Evolutionary conservation across 2,329 filamentous ascomycete genomes (phyloP), one percentile per base, ranked within the genome.

Genomic region (Ophiobolus disseminans): DNA sequence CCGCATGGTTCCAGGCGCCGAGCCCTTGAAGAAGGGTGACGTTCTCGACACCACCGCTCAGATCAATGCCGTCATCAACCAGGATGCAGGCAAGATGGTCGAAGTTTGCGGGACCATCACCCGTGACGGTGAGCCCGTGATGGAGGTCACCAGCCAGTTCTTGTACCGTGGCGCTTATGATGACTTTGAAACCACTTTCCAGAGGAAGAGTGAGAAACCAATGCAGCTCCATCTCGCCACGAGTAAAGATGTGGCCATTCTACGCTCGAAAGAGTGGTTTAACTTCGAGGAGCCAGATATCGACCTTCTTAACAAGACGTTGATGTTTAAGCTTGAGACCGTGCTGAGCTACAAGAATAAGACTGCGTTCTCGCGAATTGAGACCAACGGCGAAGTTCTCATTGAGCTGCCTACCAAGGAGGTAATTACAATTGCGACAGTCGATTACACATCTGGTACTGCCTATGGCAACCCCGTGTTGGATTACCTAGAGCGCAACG

Each of bases 61-160:
- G 73, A 90, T 99, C 78, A 97, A 99, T 65, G 91, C 94, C 13
- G 91, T 99, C 66, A 88, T 99, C 79, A 99, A 97, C 78, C 92
- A 99, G 74, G 91, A 96, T 11, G 91, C 94, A 51, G 94, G 94
- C 38, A 99, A 99, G 82, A 97, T 99, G 92, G 95, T 99, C 14
- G 95, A 99, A 76, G 93, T 99, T n/a, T 97, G 92, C 67, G 94
- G 94, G 55, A 99, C 94, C 5, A 96, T 99, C 66, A 88, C 84
- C 44, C 88, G 94, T 34, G 86, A 92, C 44, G 88, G 88, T 20
- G 76, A 89, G 73, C 82, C 91, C 5, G 91, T 99, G 55, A 99
- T 99, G 94, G 91, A 99, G 72, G 94, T 99, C 21, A 97, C 92
- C 10, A 97, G 91, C 55, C 94, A 99, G 75, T 99, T 99, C 83